Evolutionary conservation across 78 protist genomes (phyloP).

Genomic region (Speleostelium caveatum): DNA sequence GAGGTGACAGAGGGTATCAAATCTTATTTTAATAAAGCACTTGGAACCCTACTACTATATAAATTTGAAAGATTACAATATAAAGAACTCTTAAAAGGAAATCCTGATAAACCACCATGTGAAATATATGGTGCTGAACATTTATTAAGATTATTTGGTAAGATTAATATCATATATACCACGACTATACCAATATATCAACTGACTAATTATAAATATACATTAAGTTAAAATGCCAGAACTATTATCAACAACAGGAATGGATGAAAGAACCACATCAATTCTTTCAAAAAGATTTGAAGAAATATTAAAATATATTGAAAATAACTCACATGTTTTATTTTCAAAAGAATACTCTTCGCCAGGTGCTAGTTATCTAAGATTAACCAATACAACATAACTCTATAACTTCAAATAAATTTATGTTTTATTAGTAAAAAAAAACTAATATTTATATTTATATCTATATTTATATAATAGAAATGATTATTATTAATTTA

Average conservation of each 20-base stretch:
- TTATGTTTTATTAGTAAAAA: too few species aligned
- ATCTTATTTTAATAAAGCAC: conserved; percentile 59
- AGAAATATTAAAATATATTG: conserved; percentile 35
- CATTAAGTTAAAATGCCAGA: conserved; percentile 50
- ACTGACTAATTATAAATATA: background rate
- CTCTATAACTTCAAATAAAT: too few species aligned
- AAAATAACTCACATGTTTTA: too few species aligned
- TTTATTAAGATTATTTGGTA: conserved; percentile 73
- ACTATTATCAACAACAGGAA: conserved; percentile 3
- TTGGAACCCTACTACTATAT: conserved; percentile 37
- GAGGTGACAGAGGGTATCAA: conserved; percentile 19
- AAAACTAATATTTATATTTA: too few species aligned
- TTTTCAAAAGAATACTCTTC: too few species aligned
- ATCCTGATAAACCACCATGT: conserved; percentile 35
- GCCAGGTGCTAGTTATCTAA: too few species aligned
- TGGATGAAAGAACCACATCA: conserved; percentile 28
- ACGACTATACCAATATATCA: background rate
- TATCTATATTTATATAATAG: too few species aligned
- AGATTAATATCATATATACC: background rate
- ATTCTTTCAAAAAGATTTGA: conserved; percentile 19
- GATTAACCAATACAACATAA: too few species aligned
- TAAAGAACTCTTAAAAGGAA: background rate
- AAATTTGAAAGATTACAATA: conserved; percentile 67
- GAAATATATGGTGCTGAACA: conserved; percentile 75
- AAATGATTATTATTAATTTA: too few species aligned